phyloP scores from a whole-genome alignment of 192 early-diverging fungal species.

The Podochytrium sp. region DNA sequence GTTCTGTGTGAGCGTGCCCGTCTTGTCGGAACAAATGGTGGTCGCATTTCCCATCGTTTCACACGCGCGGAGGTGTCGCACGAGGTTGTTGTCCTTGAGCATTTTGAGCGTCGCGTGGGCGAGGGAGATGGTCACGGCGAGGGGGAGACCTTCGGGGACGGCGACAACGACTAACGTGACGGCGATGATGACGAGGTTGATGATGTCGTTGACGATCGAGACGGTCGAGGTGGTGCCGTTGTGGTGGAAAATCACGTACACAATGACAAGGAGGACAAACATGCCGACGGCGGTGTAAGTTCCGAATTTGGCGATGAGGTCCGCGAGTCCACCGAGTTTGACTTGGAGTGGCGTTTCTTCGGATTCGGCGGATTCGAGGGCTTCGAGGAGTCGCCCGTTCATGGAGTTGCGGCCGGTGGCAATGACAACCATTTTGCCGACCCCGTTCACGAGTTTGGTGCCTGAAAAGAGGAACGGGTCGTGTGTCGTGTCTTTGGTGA shows the following conservation, averaged over 20 bases:
- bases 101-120: slow-evolving; percentile 93
- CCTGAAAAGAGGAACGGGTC: slow-evolving; percentile 94
- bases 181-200: slow-evolving; percentile 80
- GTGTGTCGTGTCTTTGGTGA: slow-evolving; percentile 68
- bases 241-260: slow-evolving; percentile 69
- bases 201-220: slow-evolving; percentile 16
- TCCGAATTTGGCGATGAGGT: slow-evolving; percentile 92
- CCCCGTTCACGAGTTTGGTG: slow-evolving; percentile 70
- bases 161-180: slow-evolving; percentile 96
- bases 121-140: slow-evolving; percentile 95
- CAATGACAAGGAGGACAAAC: slow-evolving; percentile 83
- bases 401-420: slow-evolving; percentile 86
- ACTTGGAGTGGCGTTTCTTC: slow-evolving; percentile 91
- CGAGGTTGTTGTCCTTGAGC: slow-evolving; percentile 97
- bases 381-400: slow-evolving; percentile 79
- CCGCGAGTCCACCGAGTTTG: slow-evolving; percentile 87
- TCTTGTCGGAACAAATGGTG: slow-evolving; percentile 99
- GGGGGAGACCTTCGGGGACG: slow-evolving; percentile 96
- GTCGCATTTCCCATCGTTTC: slow-evolving; percentile 99
- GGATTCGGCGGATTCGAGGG: slow-evolving; percentile 52
- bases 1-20: slow-evolving; percentile 97
- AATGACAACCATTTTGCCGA: slow-evolving; percentile 81
- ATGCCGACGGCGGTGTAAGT: slow-evolving; percentile 84
- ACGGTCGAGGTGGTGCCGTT: neutral
- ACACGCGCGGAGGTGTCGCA: slow-evolving; percentile 92